Evolutionary conservation across 2,329 filamentous ascomycete species (phyloP).

Genomic region (Fusarium equiseti): DNA sequence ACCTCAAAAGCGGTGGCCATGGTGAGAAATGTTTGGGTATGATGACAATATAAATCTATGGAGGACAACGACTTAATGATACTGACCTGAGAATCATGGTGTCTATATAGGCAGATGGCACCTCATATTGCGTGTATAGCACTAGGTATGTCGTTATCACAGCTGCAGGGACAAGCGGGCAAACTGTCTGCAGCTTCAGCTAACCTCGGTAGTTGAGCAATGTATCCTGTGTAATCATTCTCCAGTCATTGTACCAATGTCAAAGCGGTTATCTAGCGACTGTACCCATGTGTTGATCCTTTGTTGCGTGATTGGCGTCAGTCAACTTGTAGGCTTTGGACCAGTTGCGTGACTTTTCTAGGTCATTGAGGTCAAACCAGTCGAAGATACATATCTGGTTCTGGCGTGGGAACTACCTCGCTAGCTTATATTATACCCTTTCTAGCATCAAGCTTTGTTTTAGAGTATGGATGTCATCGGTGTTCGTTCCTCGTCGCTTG

Average conservation of each 20-base stretch:
- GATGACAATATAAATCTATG: not conserved
- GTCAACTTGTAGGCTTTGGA: no score
- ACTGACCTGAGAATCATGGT: not conserved
- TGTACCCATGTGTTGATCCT: not conserved
- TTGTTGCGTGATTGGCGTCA: not conserved
- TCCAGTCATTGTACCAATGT: not conserved
- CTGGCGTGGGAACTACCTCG: no score
- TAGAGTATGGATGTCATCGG: no score
- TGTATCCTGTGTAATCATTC: not conserved
- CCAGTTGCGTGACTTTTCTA: no score
- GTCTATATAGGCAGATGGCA: not conserved
- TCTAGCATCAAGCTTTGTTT: no score
- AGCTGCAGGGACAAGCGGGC: not conserved
- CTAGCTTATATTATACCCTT: no score
- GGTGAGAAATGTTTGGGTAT: not conserved
- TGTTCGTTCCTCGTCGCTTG: no score
- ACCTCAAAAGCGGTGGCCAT: not conserved
- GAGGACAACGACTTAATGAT: not conserved
- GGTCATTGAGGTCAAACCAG: no score
- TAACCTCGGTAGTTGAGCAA: not conserved
- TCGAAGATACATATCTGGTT: no score
- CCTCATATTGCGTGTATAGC: not conserved
- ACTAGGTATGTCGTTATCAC: not conserved
- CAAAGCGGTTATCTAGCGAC: not conserved
- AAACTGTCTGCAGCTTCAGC: not conserved